A percentile compares a stretch with the other conserved stretches of the same genome.
These are phyloP conservation scores for Zanthoxylum bungeanum DNA, from an alignment of 345 rosid genomes.

Conservation along the genomic window DNA sequence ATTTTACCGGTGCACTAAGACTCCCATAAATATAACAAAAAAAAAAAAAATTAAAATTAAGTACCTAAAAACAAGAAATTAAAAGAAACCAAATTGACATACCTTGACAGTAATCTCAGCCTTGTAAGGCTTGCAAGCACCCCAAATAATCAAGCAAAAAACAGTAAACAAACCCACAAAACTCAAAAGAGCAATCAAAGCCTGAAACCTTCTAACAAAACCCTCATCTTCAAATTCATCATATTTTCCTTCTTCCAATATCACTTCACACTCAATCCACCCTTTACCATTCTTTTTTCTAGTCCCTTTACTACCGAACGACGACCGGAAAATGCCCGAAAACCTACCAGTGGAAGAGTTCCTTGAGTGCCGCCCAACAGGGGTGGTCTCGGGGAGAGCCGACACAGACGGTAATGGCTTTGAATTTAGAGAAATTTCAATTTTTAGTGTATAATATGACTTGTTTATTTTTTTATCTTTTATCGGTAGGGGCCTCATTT, in stretches of 20 bases:
- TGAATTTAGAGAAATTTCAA: too few species aligned
- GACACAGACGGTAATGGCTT: too few species aligned
- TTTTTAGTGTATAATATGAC: too few species aligned
- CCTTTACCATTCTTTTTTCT: slow-evolving; percentile 73
- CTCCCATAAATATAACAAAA: background rate
- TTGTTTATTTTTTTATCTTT: too few species aligned
- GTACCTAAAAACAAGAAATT: background rate
- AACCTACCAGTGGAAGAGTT: slow-evolving; percentile 82
- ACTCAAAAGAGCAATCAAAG: slow-evolving; percentile 47
- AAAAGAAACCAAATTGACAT: background rate
- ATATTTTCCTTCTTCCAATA: slow-evolving; percentile 69
- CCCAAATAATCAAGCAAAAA: slow-evolving; percentile 79
- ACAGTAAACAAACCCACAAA: slow-evolving; percentile 55
- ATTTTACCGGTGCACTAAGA: too few species aligned
- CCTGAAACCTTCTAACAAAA: slow-evolving; percentile 54
- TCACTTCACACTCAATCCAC: slow-evolving; percentile 73
- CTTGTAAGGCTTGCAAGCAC: slow-evolving; percentile 71
- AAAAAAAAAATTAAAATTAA: background rate
- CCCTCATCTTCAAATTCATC: slow-evolving; percentile 59
- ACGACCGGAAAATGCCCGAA: slow-evolving; percentile 76
- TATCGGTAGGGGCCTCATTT: too few species aligned
- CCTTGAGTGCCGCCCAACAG: slow-evolving; percentile 76
- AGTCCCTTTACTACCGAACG: slow-evolving; percentile 54
- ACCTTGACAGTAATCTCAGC: slow-evolving; percentile 66
- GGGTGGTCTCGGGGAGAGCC: too few species aligned